Percentiles rank a stretch among this genome's conserved stretches.
Evolutionary conservation across 495 filamentous ascomycete species (phyloP).

Genomic region (Chaetomidium leptoderma): DNA sequence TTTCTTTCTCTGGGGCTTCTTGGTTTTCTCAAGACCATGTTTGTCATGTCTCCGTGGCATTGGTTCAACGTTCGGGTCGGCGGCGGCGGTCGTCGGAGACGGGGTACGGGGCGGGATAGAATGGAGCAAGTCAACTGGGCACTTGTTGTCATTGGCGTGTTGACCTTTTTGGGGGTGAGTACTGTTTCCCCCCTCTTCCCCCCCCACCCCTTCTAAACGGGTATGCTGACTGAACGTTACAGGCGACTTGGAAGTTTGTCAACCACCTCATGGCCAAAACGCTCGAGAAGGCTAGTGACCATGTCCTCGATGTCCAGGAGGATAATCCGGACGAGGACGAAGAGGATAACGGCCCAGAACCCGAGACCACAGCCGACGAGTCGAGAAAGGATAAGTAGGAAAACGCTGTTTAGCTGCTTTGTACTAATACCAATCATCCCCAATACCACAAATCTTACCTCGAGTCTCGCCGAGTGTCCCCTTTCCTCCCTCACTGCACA

Average conservation of each 20-base stretch:
- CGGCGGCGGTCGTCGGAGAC: constrained; percentile 46
- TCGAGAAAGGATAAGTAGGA: constrained; percentile 24
- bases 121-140: constrained; percentile 69
- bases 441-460: background rate
- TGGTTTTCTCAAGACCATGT: constrained; percentile 76
- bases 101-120: constrained; percentile 63
- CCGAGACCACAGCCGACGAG: constrained; percentile 12
- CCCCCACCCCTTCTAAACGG: background rate
- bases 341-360: constrained; percentile 32
- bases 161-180: constrained; percentile 79
- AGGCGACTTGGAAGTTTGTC: constrained; percentile 79
- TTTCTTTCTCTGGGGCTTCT: constrained; percentile 77
- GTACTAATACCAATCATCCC: constrained; percentile 4
- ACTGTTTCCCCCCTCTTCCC: background rate
- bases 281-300: constrained; percentile 70
- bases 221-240: constrained; percentile 24
- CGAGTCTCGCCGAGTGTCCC: background rate
- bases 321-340: constrained; percentile 69
- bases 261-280: constrained; percentile 62
- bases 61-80: constrained; percentile 66
- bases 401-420: background rate
- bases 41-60: constrained; percentile 67
- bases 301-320: constrained; percentile 76
- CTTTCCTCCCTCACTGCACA: constrained; percentile 53
- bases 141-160: constrained; percentile 72